phyloP scores from a whole-genome alignment of 2,329 filamentous ascomycete genomes.

The Calonectria honghensis region DNA sequence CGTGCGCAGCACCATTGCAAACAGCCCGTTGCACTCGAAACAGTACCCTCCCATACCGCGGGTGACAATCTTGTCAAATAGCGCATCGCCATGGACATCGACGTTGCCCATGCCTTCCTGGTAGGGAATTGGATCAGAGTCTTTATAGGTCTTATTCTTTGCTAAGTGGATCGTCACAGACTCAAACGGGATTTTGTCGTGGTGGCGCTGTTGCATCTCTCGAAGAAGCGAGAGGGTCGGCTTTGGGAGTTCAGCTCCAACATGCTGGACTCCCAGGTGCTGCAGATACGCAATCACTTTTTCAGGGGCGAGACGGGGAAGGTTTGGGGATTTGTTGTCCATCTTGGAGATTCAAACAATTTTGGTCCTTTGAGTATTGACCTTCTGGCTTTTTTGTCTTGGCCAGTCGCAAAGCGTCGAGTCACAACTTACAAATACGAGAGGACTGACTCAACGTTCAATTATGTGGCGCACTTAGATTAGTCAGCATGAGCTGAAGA shows the following conservation, averaged over 20 bases:
- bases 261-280: slow-evolving; percentile 3
- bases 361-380: no score
- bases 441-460: not conserved
- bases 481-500: not conserved
- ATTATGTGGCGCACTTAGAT: not conserved
- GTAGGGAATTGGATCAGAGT: slow-evolving; percentile 27
- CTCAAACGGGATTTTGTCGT: slow-evolving; percentile 30
- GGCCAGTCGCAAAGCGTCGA: not conserved
- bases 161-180: slow-evolving; percentile 16
- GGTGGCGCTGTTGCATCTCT: slow-evolving; percentile 28
- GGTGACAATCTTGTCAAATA: slow-evolving; percentile 30
- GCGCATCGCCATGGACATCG: slow-evolving; percentile 17
- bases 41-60: slow-evolving; percentile 33
- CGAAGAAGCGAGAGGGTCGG: slow-evolving; percentile 27
- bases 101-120: slow-evolving; percentile 27
- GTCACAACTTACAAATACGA: not conserved
- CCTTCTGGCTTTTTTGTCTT: not conserved
- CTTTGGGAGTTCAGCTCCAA: slow-evolving; percentile 9
- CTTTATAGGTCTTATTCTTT: slow-evolving; percentile 5
- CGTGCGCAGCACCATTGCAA: slow-evolving; percentile 13
- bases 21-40: slow-evolving; percentile 28
- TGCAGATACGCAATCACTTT: slow-evolving; percentile 26
- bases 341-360: not conserved
- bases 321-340: not conserved
- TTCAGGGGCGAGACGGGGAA: slow-evolving; percentile 9